Evolutionary conservation across 73 alveolate species (phyloP), one percentile per base, ranked within the genome.

Genomic region (Urostyla sp.): DNA sequence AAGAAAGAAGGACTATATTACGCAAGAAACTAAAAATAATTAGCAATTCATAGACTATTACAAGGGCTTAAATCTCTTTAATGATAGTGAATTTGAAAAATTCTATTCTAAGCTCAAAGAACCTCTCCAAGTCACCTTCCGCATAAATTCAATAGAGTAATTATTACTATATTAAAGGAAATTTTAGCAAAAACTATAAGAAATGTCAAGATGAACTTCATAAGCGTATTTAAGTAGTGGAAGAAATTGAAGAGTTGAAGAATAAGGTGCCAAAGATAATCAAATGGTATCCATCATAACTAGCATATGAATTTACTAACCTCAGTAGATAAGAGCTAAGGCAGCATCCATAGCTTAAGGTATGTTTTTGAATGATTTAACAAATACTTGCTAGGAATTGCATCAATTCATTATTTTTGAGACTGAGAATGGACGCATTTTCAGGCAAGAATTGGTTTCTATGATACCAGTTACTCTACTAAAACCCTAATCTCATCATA

Each of bases 381-480:
- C 24, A 1, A 40, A 38, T 38, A 16, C n/a, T n/a, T n/a, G n/a
- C n/a, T 63, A 63, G 80, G 32, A 77, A 7, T 77, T 60, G 48
- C 81, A 58, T 61, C 36, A 48, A 18, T 66, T 80, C 52, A 36
- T 80, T 40, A 46, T 66, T 5, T 21, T 58, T 15, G 90, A 80
- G 36, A 63, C 84, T 13, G 90, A 80, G 36, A 80, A 50, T 45
- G 90, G 90, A 2, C 46, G 97, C 5, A 88, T 92, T n/a, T 84
- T 92, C 24, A 34, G 96, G 51, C 96, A 95, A 84, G 93, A 92
- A 87, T 85, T 90, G 60, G 98, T 92, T 21, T 81, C 97, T n/a
- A 95, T 95, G 99, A 78, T 95, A 36, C 99, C 99, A 26, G 94
- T 95, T 26, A 89, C 94, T 10, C 84, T 95, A 13, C 84, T 95